Conservation (phyloP, 371 early-diverging fungal genomes). For the Saksenaea oblongispora region DNA sequence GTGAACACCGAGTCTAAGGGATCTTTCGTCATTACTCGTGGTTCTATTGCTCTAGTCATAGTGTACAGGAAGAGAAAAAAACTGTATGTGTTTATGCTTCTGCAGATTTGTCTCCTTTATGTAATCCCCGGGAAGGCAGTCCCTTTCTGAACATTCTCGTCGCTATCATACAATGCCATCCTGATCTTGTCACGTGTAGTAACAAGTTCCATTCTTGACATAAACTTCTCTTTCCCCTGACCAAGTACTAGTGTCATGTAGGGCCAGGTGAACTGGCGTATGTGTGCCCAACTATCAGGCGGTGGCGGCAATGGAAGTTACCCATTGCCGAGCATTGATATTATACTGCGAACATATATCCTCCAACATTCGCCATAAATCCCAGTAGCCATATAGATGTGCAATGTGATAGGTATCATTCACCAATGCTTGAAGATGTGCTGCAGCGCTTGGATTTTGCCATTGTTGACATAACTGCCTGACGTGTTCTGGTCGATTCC, state of each 20-base stretch:
- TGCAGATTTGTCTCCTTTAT: neutral
- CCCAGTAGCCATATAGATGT: conserved; percentile 43
- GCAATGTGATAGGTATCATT: conserved; percentile 31
- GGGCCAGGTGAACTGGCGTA: neutral
- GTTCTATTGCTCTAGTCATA: neutral
- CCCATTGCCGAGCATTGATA: conserved; percentile 27
- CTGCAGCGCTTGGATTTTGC: conserved; percentile 18
- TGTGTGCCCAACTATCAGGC: neutral
- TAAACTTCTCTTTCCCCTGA: neutral
- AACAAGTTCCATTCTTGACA: neutral
- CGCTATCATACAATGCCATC: neutral
- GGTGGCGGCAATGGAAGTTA: neutral
- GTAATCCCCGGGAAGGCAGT: conserved; percentile 4
- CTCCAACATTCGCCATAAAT: conserved; percentile 41
- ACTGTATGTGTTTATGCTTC: neutral
- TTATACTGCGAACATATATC: conserved; percentile 40
- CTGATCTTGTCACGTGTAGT: neutral
- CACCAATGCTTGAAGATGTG: conserved; percentile 18
- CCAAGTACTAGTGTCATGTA: neutral
- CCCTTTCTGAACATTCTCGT: conserved; percentile 5
- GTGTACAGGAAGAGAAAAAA: neutral
- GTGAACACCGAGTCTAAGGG: neutral
- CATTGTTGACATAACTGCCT: conserved; percentile 30
- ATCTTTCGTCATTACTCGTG: neutral
- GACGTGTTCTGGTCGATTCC: conserved; percentile 25